Percentiles rank a stretch among this genome's conserved stretches.
Evolutionary conservation across 2,329 filamentous ascomycete genomes (phyloP).

Genomic region (Sordariomycetes sp.): DNA sequence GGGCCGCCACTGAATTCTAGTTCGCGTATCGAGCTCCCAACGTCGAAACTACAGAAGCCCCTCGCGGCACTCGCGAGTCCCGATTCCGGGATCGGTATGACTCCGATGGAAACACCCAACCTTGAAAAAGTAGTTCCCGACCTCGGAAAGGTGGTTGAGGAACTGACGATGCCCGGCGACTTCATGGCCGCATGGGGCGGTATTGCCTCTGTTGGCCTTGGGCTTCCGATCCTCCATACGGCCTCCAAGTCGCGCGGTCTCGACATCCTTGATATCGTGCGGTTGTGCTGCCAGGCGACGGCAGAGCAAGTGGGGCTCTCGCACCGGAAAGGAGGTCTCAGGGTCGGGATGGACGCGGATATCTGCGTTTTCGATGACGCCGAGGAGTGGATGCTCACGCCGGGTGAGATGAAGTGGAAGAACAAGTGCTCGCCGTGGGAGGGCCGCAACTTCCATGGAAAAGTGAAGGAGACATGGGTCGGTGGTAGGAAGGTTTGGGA

Average conservation of each 20-base stretch:
- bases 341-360: constrained; percentile 77
- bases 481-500: constrained; percentile 66
- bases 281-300: constrained; percentile 78
- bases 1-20: neutral
- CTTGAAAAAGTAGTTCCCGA: constrained; percentile 7
- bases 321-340: constrained; percentile 70
- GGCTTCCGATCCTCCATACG: constrained; percentile 82
- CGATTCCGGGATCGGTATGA: constrained; percentile 44
- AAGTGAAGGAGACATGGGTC: constrained; percentile 79
- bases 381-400: constrained; percentile 63
- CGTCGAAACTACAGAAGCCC: constrained; percentile 25
- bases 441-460: constrained; percentile 64
- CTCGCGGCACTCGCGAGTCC: constrained; percentile 5
- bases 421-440: constrained; percentile 91
- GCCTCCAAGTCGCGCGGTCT: constrained; percentile 37
- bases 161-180: constrained; percentile 49
- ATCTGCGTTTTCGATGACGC: constrained; percentile 85
- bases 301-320: constrained; percentile 79
- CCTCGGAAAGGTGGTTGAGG: constrained; percentile 8
- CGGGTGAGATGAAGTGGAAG: constrained; percentile 82
- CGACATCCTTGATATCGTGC: constrained; percentile 67
- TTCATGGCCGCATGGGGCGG: constrained; percentile 97
- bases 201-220: constrained; percentile 87
- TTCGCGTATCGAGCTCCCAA: constrained; percentile 9
- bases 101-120: constrained; percentile 14